These are phyloP conservation scores for Geosmithia putterillii DNA, from an alignment of 2,329 filamentous ascomycete genomes.

Conservation along the genomic window DNA sequence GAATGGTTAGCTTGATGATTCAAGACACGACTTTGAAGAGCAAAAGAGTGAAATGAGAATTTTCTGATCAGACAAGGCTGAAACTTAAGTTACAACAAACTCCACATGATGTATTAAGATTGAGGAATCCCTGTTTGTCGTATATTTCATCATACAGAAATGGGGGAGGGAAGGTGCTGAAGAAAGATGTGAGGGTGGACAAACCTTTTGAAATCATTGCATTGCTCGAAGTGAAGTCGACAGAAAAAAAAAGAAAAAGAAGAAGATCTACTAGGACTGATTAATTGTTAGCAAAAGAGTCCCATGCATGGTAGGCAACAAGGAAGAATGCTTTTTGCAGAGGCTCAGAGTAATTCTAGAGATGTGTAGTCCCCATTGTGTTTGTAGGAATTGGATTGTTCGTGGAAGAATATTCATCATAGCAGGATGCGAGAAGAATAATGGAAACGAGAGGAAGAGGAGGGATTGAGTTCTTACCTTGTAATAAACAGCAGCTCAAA, in stretches of 20 bases:
- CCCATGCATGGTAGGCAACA: neutral
- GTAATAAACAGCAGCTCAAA: neutral
- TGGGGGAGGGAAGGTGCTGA: conserved; percentile 6
- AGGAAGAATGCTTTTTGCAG: neutral
- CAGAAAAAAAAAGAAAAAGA: neutral
- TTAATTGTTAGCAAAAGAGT: neutral
- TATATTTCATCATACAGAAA: conserved; percentile 45
- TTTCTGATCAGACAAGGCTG: conserved; percentile 54
- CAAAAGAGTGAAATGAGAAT: conserved; percentile 11
- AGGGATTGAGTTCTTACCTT: neutral
- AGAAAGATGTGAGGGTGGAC: conserved; percentile 11
- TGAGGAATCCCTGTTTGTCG: conserved; percentile 56
- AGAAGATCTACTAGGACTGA: neutral
- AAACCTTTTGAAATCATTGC: conserved; percentile 32
- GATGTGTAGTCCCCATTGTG: conserved; percentile 40
- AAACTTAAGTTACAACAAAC: conserved; percentile 44
- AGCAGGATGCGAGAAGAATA: neutral
- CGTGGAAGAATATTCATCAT: conserved; percentile 24
- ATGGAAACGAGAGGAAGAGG: neutral
- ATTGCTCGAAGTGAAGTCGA: neutral
- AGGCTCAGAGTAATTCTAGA: conserved; percentile 46
- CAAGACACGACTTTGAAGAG: conserved; percentile 5
- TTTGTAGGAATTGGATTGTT: conserved; percentile 55
- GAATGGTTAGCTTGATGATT: neutral
- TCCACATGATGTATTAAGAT: conserved; percentile 55